phyloP scores from a whole-genome alignment of 1,284 basidiomycete species.

The Melampsora americana region DNA sequence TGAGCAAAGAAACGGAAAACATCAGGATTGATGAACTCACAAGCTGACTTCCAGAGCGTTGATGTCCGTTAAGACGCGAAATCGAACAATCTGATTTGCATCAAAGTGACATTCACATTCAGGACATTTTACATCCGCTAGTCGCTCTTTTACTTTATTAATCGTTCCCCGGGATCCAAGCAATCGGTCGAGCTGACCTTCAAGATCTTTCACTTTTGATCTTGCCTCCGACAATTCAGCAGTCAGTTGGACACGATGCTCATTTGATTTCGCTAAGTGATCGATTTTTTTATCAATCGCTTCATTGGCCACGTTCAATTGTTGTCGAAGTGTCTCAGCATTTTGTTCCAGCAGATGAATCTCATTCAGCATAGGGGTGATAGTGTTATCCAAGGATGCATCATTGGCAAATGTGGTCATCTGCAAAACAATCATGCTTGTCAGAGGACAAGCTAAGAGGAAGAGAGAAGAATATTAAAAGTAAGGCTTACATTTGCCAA shows the following conservation, averaged over 20 bases:
- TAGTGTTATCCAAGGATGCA: slow-evolving; percentile 48
- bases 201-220: slow-evolving; percentile 60
- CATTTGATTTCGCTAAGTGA: slow-evolving; percentile 71
- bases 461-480: slow-evolving; percentile 19
- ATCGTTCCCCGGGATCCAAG: slow-evolving; percentile 46
- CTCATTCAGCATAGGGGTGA: slow-evolving; percentile 54
- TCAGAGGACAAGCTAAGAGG: slow-evolving; percentile 35
- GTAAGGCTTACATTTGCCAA: slow-evolving; percentile 65
- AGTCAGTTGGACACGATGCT: slow-evolving; percentile 60
- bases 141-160: slow-evolving; percentile 44
- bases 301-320: slow-evolving; percentile 72
- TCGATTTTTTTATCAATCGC: slow-evolving; percentile 79
- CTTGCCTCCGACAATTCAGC: slow-evolving; percentile 67
- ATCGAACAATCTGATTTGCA: slow-evolving; percentile 47
- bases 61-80: slow-evolving; percentile 30
- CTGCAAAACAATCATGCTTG: not conserved
- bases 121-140: slow-evolving; percentile 54
- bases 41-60: slow-evolving; percentile 32
- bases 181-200: slow-evolving; percentile 62
- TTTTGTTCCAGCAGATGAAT: slow-evolving; percentile 54
- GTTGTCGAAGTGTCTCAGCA: slow-evolving; percentile 57
- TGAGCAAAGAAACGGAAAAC: not conserved
- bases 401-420: slow-evolving; percentile 26
- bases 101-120: slow-evolving; percentile 49
- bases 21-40: slow-evolving; percentile 21